Conservation (phyloP, 2,329 filamentous ascomycete genomes). For the Alternaria ethzedia region DNA sequence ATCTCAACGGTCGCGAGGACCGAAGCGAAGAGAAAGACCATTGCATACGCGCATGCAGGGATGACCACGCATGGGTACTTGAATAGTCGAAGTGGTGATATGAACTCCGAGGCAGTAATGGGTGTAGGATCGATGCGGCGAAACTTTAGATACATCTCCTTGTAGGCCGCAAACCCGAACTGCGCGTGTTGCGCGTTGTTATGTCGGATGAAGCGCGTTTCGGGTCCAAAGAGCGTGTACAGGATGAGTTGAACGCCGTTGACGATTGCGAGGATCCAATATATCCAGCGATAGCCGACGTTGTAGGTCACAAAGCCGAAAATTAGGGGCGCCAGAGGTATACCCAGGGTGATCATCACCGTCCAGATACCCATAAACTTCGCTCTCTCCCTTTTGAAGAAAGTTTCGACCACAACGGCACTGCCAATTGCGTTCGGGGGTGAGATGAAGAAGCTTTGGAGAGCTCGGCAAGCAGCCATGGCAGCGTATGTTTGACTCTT, state of each 20-base stretch:
- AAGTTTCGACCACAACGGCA: constrained; percentile 64
- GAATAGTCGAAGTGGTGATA: constrained; percentile 58
- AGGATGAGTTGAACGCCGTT: constrained; percentile 64
- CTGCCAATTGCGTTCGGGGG: constrained; percentile 63
- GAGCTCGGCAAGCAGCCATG: constrained; percentile 60
- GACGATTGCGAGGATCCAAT: constrained; percentile 63
- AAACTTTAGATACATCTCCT: constrained; percentile 55
- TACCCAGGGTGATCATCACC: constrained; percentile 57
- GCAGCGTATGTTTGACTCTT: constrained; percentile 56
- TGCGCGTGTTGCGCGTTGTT: constrained; percentile 41
- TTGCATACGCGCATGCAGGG: constrained; percentile 60
- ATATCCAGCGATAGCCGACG: constrained; percentile 65
- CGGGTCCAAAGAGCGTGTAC: constrained; percentile 58
- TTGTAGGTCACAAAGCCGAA: constrained; percentile 57
- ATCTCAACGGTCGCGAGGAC: constrained; percentile 65
- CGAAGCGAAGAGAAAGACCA: constrained; percentile 63
- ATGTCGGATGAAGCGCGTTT: constrained; percentile 61
- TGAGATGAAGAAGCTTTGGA: constrained; percentile 63
- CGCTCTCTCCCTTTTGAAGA: constrained; percentile 62
- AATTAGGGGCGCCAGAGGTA: constrained; percentile 52
- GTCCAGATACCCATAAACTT: constrained; percentile 67
- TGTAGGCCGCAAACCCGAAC: constrained; percentile 47
- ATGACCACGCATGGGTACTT: constrained; percentile 57
- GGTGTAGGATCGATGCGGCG: constrained; percentile 61
- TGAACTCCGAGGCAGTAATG: constrained; percentile 57